A percentile compares a stretch with the other conserved stretches of the same genome.
phyloP scores from a whole-genome alignment of 1,139 yeast species.

The Debaryomyces subglobosus region DNA sequence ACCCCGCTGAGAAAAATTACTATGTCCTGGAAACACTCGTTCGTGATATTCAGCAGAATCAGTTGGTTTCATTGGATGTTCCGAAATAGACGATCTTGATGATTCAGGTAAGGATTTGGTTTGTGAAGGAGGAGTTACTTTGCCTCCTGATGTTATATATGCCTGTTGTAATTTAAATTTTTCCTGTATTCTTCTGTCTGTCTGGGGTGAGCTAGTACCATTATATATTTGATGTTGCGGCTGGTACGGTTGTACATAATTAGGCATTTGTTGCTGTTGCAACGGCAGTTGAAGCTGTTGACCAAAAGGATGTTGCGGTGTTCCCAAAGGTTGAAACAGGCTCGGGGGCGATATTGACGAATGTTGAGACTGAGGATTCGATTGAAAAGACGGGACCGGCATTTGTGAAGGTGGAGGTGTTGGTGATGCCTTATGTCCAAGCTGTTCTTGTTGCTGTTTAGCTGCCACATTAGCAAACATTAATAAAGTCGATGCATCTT shows the following conservation, averaged over 20 bases:
- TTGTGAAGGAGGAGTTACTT: slow-evolving; percentile 9
- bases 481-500: slow-evolving; percentile 67
- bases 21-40: background rate
- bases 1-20: slow-evolving; percentile 7
- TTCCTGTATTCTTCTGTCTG: slow-evolving; percentile 1
- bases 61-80: background rate
- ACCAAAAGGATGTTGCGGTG: slow-evolving; percentile 4
- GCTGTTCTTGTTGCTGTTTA: slow-evolving; percentile 35
- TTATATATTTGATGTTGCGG: background rate
- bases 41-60: background rate
- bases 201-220: background rate
- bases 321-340: slow-evolving; percentile 6
- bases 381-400: slow-evolving; percentile 1
- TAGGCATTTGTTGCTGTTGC: slow-evolving; percentile 4
- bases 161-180: background rate
- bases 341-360: slow-evolving; percentile 2
- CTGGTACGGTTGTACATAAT: background rate
- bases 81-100: slow-evolving; percentile 9
- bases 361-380: background rate
- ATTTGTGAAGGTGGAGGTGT: slow-evolving; percentile 16
- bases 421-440: slow-evolving; percentile 17
- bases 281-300: slow-evolving; percentile 10
- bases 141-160: background rate
- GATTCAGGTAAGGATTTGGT: slow-evolving; percentile 10
- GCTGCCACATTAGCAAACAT: slow-evolving; percentile 66